Base-by-base conservation (phyloP, 108 stramenopile species). In the Cyclotella sp. region DNA sequence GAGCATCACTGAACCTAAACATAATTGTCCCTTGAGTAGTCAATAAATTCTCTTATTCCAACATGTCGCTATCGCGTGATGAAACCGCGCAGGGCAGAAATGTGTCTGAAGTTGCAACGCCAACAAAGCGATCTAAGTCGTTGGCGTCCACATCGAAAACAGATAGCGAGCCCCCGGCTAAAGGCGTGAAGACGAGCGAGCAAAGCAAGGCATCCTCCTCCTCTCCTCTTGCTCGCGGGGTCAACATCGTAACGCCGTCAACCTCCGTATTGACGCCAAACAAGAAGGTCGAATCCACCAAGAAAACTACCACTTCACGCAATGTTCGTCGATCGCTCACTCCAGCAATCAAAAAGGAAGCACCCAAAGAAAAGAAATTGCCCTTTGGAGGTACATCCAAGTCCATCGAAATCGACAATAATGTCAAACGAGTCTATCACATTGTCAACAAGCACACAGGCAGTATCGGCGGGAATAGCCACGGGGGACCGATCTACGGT, bases 401-500 rank as follows among this genome's bases (percentile, higher is more conserved):
- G 41, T 43, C 68, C 41, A 84, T 85, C 12, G 73, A 64, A 16
- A 70, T 85, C 39, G 72, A 68, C 27, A 62, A 70, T 45, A 90
- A 89, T 26, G 88, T 90, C 9, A 66, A 75, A 61, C 41, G 60
- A 24, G 86, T 87, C 0, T 93, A 95, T 62, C 72, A 72, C 39
- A 79, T 91, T 7, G 83, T 98, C 47, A 77, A 84, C 19, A 92
- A 89, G 63, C 68, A 85, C 57, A 97, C 96, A 11, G 96, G 97
- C 9, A 79, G 88, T 16, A 86, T 97, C 61, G 97, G 97, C 30
- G 97, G 97, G 14, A 97, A 97, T 73, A 95, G 88, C 44, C 77
- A 83, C 43, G 89, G 87, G 43, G 98, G 98, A 10, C 91, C 97
- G 10, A 97, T 98, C 69, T 98, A 98, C 69, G 98, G 98, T 3